phyloP scores from a whole-genome alignment of 495 filamentous ascomycete species.

The Pseudevernia furfuracea region DNA sequence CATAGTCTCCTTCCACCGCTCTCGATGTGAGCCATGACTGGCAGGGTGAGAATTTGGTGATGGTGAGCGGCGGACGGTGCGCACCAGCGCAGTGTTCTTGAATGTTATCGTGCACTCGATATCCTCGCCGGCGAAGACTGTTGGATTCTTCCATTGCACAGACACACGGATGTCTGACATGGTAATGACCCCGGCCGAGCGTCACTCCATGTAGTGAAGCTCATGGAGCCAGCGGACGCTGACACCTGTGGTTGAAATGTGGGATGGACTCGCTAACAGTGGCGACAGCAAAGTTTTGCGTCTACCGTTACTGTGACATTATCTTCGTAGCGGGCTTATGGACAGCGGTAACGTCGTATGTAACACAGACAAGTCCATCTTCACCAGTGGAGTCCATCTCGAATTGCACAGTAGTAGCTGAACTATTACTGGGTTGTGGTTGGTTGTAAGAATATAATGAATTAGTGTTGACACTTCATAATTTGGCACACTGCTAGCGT shows the following conservation, averaged over 20 bases:
- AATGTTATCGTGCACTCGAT: conserved; percentile 94
- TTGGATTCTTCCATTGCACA: conserved; percentile 83
- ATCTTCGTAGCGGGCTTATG: neutral
- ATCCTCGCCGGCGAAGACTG: conserved; percentile 90
- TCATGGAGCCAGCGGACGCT: conserved; percentile 20
- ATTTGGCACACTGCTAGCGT: neutral
- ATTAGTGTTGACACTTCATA: neutral
- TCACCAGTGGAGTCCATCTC: neutral
- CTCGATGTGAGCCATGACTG: conserved; percentile 15
- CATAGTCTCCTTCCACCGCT: conserved; percentile 25
- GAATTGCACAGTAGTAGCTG: neutral
- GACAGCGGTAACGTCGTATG: neutral
- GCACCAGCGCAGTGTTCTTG: conserved; percentile 64
- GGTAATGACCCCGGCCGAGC: conserved; percentile 9
- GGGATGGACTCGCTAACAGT: neutral
- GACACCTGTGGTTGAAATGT: conserved; percentile 5
- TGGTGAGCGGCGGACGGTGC: conserved; percentile 34
- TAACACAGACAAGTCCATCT: neutral
- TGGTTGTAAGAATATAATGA: too few species aligned
- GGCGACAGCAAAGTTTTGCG: neutral
- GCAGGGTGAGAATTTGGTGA: conserved; percentile 13
- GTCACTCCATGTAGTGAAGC: conserved; percentile 17
- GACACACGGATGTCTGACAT: conserved; percentile 79
- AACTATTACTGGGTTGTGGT: neutral
- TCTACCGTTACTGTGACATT: neutral